Evolutionary conservation across 2,329 filamentous ascomycete genomes (phyloP).

Genomic region (Fusarium solani-melongenae): DNA sequence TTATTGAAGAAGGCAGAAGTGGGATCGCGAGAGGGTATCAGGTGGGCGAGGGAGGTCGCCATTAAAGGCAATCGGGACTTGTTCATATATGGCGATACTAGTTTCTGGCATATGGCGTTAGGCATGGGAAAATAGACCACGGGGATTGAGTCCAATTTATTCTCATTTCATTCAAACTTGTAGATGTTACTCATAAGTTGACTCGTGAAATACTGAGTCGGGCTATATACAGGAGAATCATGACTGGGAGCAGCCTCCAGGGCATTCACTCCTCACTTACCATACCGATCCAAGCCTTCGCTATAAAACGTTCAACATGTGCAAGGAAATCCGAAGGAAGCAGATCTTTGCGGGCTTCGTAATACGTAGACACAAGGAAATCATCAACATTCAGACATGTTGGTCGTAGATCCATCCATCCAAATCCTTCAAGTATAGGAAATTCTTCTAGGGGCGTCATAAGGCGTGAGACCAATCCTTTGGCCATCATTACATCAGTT

Average conservation of each 20-base stretch:
- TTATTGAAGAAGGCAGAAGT: conserved; percentile 85
- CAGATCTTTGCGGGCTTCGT: not conserved
- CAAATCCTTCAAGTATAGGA: conserved; percentile 10
- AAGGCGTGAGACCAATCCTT: conserved; percentile 28
- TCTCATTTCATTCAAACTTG: not conserved
- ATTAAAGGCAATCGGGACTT: conserved; percentile 28
- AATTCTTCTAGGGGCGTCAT: conserved; percentile 25
- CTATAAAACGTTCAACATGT: not conserved
- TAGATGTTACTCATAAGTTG: conserved; percentile 4
- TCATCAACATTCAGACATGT: conserved; percentile 27
- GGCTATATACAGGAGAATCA: conserved; percentile 30
- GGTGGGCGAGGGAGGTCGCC: conserved; percentile 66
- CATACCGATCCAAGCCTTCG: not conserved
- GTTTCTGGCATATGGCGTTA: conserved; percentile 23
- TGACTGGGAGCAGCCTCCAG: conserved; percentile 27
- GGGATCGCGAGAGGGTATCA: conserved; percentile 91
- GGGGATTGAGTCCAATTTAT: not conserved
- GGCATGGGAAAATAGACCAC: conserved; percentile 15
- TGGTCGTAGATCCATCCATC: conserved; percentile 20
- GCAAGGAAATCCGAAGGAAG: not conserved
- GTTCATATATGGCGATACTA: conserved; percentile 20
- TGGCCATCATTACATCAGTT: conserved; percentile 11
- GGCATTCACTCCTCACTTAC: conserved; percentile 18
- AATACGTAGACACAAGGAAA: conserved; percentile 15
- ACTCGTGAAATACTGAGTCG: conserved; percentile 14